Percentiles rank a stretch among this genome's conserved stretches.
Evolutionary conservation across 306 rosid species (phyloP).

Genomic region (Neltuma alba): DNA sequence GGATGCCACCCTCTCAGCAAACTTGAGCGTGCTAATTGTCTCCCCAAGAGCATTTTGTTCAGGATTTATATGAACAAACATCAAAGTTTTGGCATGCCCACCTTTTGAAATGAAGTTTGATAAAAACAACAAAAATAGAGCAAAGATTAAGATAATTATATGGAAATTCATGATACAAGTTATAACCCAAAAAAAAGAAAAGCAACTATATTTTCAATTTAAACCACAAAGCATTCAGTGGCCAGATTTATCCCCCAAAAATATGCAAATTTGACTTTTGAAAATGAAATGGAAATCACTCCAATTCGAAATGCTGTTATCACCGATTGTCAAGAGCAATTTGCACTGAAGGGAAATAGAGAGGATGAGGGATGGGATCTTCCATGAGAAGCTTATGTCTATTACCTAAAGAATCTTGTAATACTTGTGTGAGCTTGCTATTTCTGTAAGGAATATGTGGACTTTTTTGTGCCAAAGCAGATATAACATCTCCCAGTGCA

Average conservation of each 20-base stretch:
- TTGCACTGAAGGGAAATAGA: neutral
- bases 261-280: neutral
- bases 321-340: constrained; percentile 1
- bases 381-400: neutral
- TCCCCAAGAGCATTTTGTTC: constrained; percentile 86
- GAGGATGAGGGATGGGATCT: neutral
- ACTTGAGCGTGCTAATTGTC: constrained; percentile 94
- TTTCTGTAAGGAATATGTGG: constrained; percentile 91
- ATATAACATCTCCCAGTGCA: constrained; percentile 96
- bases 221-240: neutral
- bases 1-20: constrained; percentile 95
- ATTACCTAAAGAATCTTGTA: constrained; percentile 96
- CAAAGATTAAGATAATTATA: neutral
- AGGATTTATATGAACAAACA: constrained; percentile 98
- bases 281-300: constrained; percentile 22
- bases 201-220: constrained; percentile 11
- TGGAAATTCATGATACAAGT: constrained; percentile 1
- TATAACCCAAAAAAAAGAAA: neutral
- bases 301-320: neutral
- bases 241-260: neutral
- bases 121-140: constrained; percentile 20
- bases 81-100: constrained; percentile 96
- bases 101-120: constrained; percentile 48
- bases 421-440: constrained; percentile 95
- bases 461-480: constrained; percentile 96